A percentile compares a stretch with the other conserved stretches of the same genome.
phyloP scores from a whole-genome alignment of 345 rosid species.

The Brassica incana region DNA sequence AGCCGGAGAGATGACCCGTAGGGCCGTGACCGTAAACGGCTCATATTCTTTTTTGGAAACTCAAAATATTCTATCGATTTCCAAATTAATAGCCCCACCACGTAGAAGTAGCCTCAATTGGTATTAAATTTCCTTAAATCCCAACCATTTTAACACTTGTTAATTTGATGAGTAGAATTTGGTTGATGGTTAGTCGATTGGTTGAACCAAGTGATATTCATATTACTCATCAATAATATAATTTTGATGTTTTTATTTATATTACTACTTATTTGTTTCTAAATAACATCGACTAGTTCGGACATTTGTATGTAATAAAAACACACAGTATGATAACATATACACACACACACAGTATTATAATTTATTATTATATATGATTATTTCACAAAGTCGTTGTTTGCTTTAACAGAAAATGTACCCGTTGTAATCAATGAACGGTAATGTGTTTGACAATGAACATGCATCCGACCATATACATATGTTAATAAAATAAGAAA shows the following conservation, averaged over 20 bases:
- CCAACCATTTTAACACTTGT: not conserved
- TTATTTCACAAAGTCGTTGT: conserved; percentile 8
- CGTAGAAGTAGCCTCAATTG: conserved; percentile 13
- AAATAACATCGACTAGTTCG: not conserved
- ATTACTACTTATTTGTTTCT: not conserved
- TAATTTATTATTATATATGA: not conserved
- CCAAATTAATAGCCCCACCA: not conserved
- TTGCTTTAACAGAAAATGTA: not conserved
- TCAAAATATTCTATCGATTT: conserved; percentile 6
- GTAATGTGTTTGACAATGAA: conserved; percentile 23
- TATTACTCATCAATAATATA: not conserved
- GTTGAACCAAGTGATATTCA: not conserved
- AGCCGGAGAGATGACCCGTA: conserved; percentile 21
- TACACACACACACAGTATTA: not conserved
- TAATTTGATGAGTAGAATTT: not conserved
- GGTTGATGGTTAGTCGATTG: not conserved
- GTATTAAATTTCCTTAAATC: not conserved
- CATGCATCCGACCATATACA: conserved; percentile 20
- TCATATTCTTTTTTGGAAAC: conserved; percentile 5
- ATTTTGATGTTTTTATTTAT: not conserved
- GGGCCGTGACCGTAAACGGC: not conserved
- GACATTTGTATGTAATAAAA: not conserved
- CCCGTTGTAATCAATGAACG: not conserved
- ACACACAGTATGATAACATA: not conserved
- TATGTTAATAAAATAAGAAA: not conserved